A percentile compares a stretch with the other conserved stretches of the same genome.
Evolutionary conservation across 2,329 filamentous ascomycete genomes (phyloP).

Genomic region (Blumeriella jaapii): DNA sequence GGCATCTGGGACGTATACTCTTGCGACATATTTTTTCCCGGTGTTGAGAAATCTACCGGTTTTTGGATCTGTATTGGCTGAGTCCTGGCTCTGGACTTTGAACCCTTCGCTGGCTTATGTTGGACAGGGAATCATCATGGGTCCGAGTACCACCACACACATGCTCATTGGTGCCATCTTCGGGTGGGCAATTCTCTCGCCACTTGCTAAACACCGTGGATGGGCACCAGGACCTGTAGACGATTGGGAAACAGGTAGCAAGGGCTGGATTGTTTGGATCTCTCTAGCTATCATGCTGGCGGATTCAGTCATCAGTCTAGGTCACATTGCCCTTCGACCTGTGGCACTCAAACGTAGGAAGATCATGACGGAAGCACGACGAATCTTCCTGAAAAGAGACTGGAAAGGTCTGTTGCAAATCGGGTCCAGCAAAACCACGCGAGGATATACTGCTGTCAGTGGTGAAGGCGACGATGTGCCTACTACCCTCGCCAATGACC

Average conservation of each 20-base stretch:
- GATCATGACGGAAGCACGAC: constrained; percentile 27
- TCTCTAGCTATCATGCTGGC: constrained; percentile 94
- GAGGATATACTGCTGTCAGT: constrained; percentile 22
- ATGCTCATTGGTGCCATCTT: constrained; percentile 86
- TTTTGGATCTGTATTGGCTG: constrained; percentile 63
- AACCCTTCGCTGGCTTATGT: constrained; percentile 97
- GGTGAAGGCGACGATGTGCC: constrained; percentile 15
- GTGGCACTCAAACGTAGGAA: constrained; percentile 36
- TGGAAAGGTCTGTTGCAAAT: constrained; percentile 23
- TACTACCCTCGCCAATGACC: constrained; percentile 10
- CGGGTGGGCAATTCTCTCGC: constrained; percentile 86
- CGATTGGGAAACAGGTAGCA: constrained; percentile 87
- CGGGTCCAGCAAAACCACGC: constrained; percentile 9
- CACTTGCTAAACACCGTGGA: constrained; percentile 69
- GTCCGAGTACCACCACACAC: constrained; percentile 83
- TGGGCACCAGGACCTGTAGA: constrained; percentile 84
- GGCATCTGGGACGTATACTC: constrained; percentile 55
- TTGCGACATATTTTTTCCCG: constrained; percentile 84
- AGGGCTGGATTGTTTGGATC: constrained; percentile 98
- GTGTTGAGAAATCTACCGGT: constrained; percentile 76
- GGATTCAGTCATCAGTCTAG: constrained; percentile 79
- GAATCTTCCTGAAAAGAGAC: constrained; percentile 19
- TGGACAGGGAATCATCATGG: constrained; percentile 98
- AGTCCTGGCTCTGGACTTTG: constrained; percentile 85
- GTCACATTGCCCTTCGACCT: constrained; percentile 62